Percentiles rank a stretch among this genome's conserved stretches.
phyloP scores from a whole-genome alignment of 1,139 yeast genomes.

The Saccharomyces hybrid region DNA sequence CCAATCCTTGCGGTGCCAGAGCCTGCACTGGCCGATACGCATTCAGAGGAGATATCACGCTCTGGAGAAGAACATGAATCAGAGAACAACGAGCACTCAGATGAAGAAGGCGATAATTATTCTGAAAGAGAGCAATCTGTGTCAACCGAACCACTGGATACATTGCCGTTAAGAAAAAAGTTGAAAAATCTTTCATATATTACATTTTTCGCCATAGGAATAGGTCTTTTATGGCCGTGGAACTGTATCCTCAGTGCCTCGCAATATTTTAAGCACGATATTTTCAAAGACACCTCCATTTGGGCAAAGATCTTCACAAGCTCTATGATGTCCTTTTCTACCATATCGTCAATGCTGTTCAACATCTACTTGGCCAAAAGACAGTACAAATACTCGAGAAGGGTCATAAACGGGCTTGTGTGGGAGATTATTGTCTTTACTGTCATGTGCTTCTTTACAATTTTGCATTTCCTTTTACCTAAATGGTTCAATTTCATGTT shows the following conservation, averaged over 20 bases:
- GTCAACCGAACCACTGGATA: constrained; percentile 3
- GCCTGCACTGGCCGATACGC: background rate
- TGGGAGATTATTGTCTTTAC: constrained; percentile 51
- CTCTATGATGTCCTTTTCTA: constrained; percentile 84
- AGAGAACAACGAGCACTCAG: background rate
- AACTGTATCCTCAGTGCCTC: constrained; percentile 84
- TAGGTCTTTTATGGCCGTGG: constrained; percentile 93
- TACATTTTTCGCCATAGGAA: constrained; percentile 61
- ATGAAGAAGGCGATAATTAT: background rate
- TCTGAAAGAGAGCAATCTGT: background rate
- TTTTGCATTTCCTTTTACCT: constrained; percentile 36
- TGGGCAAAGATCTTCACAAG: constrained; percentile 62
- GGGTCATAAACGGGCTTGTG: constrained; percentile 54
- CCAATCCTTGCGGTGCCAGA: background rate
- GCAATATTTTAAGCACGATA: constrained; percentile 57
- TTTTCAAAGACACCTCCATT: constrained; percentile 48
- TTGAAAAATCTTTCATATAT: constrained; percentile 40
- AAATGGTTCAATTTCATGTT: constrained; percentile 40
- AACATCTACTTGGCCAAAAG: constrained; percentile 60
- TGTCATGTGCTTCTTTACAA: constrained; percentile 32
- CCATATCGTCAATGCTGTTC: constrained; percentile 56
- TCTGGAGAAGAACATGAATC: background rate
- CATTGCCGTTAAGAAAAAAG: constrained; percentile 12
- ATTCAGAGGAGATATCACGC: background rate
- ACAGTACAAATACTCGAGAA: constrained; percentile 55